Evolutionary conservation across 331 rosid species (phyloP).

Genomic region (Pyrus hybrid): DNA sequence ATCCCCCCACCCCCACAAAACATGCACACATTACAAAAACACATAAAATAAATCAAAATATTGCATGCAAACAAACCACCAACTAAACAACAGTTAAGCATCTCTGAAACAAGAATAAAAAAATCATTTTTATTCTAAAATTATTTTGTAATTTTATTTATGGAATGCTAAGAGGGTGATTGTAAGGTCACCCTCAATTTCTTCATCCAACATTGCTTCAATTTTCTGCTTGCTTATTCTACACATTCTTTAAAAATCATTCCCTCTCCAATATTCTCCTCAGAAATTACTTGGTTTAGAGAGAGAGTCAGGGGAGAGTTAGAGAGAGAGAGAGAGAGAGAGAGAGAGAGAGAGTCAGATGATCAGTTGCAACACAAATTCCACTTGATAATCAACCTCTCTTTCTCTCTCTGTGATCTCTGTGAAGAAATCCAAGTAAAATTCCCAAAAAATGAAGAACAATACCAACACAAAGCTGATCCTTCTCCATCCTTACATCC

Average conservation of each 20-base stretch:
- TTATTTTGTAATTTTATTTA: neutral
- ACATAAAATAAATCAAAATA: neutral
- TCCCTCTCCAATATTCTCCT: constrained; percentile 23
- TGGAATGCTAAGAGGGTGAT: constrained; percentile 20
- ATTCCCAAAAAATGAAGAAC: constrained; percentile 47
- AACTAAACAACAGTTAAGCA: neutral
- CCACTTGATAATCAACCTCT: neutral
- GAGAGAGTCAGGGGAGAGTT: neutral
- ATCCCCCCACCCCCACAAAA: neutral
- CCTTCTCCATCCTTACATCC: constrained; percentile 96
- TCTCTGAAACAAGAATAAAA: neutral
- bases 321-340: constrained; percentile 6
- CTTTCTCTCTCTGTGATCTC: neutral
- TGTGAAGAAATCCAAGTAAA: neutral
- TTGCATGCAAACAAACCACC: neutral
- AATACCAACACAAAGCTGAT: constrained; percentile 71
- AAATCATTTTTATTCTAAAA: neutral
- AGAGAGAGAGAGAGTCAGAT: constrained; percentile 9
- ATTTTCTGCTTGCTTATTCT: constrained; percentile 32
- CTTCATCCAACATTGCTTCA: constrained; percentile 38
- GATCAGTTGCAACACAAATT: neutral
- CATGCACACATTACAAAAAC: neutral
- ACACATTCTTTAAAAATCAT: constrained; percentile 55
- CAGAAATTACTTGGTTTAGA: neutral
- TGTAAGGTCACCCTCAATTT: constrained; percentile 43